Conservation (phyloP, 768 basidiomycete genomes). For the Mycena chlorophos region DNA sequence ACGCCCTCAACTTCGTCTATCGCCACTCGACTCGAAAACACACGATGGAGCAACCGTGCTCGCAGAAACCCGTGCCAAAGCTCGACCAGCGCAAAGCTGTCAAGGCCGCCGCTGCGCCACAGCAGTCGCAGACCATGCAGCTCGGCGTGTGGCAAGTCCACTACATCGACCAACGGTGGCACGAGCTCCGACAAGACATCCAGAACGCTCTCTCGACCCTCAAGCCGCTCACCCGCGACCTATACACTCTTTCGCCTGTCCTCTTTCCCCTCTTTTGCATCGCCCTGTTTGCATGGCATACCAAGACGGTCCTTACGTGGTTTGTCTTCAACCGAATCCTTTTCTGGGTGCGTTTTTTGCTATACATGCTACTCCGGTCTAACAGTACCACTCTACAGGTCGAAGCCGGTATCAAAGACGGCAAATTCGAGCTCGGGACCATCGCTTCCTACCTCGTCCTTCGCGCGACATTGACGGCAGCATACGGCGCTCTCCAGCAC, state of each 20-base stretch:
- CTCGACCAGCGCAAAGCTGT: too few relatives aligned
- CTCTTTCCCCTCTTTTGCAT: not conserved
- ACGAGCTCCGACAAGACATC: not conserved
- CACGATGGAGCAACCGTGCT: too few relatives aligned
- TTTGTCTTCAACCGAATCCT: constrained; percentile 1
- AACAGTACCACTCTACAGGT: not conserved
- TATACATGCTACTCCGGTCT: not conserved
- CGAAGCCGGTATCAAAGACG: not conserved
- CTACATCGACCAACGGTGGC: not conserved
- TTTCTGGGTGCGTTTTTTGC: not conserved
- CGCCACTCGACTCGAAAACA: too few relatives aligned
- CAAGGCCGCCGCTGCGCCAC: too few relatives aligned
- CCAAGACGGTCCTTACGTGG: not conserved
- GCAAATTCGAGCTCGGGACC: not conserved
- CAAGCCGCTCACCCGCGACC: not conserved
- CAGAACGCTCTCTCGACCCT: not conserved
- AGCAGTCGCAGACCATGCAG: not conserved
- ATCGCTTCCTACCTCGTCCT: not conserved
- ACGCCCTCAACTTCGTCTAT: too few relatives aligned
- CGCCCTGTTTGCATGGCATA: not conserved
- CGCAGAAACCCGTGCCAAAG: too few relatives aligned
- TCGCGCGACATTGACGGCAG: not conserved
- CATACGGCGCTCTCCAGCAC: not conserved
- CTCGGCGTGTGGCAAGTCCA: not conserved
- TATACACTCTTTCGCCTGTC: not conserved